Conservation (phyloP, 768 basidiomycete genomes). For the Tylopilus subfusipes region DNA sequence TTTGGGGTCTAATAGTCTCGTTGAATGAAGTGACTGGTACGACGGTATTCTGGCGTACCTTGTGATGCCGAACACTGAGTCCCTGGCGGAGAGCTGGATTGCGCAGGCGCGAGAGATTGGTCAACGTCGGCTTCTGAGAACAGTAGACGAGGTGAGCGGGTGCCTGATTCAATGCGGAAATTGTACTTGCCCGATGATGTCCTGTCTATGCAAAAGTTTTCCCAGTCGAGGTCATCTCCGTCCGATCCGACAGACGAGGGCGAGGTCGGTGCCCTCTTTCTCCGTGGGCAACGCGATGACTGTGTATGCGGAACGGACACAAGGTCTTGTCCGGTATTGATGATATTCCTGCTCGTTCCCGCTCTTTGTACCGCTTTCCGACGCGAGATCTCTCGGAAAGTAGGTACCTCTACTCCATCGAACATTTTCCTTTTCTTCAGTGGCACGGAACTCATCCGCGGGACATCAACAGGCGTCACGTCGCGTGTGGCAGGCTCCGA, state of each 20-base stretch:
- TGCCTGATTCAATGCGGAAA: not conserved
- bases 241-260: conserved; percentile 10
- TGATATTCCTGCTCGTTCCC: not conserved
- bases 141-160: not conserved
- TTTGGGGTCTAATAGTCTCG: not conserved
- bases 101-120: conserved; percentile 13
- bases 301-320: not conserved
- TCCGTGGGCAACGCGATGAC: not conserved
- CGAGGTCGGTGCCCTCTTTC: not conserved
- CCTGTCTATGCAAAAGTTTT: conserved; percentile 19
- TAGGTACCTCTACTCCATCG: conserved; percentile 31
- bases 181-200: conserved; percentile 21
- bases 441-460: conserved; percentile 25
- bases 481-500: conserved; percentile 30
- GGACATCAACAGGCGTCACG: conserved; percentile 17
- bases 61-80: not conserved
- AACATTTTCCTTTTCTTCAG: conserved; percentile 22
- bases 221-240: conserved; percentile 33
- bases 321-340: not conserved
- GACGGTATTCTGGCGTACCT: conserved; percentile 5
- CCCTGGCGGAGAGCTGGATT: conserved; percentile 7
- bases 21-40: not conserved
- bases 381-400: conserved; percentile 16
- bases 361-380: conserved; percentile 1
- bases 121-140: conserved; percentile 23